These are phyloP conservation scores for Bryopsis sp. DNA, from an alignment of 139 green algal genomes.

Conservation along the genomic window DNA sequence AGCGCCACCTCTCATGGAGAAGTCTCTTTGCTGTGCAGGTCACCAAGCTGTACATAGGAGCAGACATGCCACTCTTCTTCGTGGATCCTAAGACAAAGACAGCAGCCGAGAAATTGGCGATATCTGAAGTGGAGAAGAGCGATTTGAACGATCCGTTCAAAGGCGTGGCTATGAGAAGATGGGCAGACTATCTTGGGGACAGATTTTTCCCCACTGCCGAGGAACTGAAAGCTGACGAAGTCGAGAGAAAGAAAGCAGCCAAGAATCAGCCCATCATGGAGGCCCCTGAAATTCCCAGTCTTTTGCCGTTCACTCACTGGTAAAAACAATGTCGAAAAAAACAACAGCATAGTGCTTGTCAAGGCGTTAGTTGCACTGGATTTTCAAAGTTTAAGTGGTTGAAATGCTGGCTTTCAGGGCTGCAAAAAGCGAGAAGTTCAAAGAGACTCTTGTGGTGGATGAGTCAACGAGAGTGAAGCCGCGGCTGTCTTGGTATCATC, in stretches of 20 bases:
- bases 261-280: background rate
- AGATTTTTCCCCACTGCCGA: conserved; percentile 1
- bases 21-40: too few species aligned
- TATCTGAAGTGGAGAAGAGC: too few species aligned
- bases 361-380: background rate
- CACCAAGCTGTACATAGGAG: too few species aligned
- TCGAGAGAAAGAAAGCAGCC: background rate
- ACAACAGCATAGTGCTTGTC: background rate
- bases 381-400: background rate
- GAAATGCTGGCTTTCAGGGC: background rate
- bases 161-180: background rate
- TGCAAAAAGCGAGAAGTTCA: conserved; percentile 1
- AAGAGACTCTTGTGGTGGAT: conserved; percentile 11
- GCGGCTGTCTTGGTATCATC: conserved; percentile 20
- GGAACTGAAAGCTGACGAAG: background rate
- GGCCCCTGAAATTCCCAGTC: conserved; percentile 3
- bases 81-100: too few species aligned
- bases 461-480: background rate
- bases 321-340: background rate
- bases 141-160: conserved; percentile 14
- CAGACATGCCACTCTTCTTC: too few species aligned
- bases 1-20: too few species aligned
- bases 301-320: conserved; percentile 18
- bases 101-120: too few species aligned
- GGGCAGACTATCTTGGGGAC: conserved; percentile 3